Conservation (phyloP, 306 rosid genomes). For the Abrus pulchellus region DNA sequence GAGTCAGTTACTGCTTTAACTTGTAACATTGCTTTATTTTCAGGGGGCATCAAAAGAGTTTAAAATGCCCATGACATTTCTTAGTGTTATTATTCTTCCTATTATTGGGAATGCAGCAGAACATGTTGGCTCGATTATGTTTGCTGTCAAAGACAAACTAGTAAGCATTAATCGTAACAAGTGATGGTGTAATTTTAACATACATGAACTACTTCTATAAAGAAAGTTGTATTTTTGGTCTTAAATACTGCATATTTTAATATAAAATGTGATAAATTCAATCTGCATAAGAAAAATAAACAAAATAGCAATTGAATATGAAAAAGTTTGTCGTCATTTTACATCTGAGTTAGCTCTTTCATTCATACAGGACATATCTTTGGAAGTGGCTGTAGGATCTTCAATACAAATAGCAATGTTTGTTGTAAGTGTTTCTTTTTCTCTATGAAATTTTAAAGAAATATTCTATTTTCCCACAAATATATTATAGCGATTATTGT, state of each 20-base stretch:
- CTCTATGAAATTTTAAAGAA: neutral
- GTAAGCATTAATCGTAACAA: slow-evolving; percentile 48
- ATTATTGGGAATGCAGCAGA: slow-evolving; percentile 80
- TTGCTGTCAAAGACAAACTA: slow-evolving; percentile 82
- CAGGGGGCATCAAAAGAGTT: slow-evolving; percentile 75
- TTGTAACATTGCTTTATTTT: neutral
- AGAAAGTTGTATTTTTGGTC: neutral
- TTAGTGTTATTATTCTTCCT: slow-evolving; percentile 75
- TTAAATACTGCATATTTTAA: neutral
- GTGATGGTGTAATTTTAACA: neutral
- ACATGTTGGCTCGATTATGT: slow-evolving; percentile 74
- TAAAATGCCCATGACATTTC: slow-evolving; percentile 70
- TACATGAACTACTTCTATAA: neutral
- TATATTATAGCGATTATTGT: no score
- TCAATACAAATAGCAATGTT: slow-evolving; percentile 83
- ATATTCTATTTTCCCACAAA: neutral
- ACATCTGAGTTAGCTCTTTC: neutral
- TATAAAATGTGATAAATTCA: neutral
- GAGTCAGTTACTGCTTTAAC: no score
- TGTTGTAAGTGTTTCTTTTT: slow-evolving; percentile 56
- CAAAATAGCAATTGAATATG: neutral
- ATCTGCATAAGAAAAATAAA: neutral
- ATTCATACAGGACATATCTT: slow-evolving; percentile 65
- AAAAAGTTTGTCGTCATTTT: neutral
- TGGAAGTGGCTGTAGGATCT: slow-evolving; percentile 78